phyloP scores from a whole-genome alignment of 768 basidiomycete species.

The Tricholoma terreum region DNA sequence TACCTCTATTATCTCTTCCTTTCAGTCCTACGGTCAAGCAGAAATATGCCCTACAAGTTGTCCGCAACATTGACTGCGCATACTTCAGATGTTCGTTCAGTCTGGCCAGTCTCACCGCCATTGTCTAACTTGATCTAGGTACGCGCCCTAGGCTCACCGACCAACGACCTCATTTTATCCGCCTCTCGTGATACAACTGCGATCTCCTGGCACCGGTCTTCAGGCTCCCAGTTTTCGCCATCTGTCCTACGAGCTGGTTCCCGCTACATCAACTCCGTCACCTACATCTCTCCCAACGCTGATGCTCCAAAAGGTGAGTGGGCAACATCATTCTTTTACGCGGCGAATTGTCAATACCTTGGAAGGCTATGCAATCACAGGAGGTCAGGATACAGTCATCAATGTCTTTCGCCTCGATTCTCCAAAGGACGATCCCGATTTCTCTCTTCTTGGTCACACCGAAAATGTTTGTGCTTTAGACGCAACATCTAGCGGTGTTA shows the following conservation, averaged over 20 bases:
- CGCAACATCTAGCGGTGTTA: slow-evolving; percentile 61
- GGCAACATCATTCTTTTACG: slow-evolving; percentile 13
- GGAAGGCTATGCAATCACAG: slow-evolving; percentile 80
- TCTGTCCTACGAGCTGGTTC: slow-evolving; percentile 61
- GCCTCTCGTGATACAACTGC: slow-evolving; percentile 91
- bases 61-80: slow-evolving; percentile 71
- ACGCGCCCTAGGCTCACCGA: slow-evolving; percentile 75
- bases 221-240: slow-evolving; percentile 49
- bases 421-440: slow-evolving; percentile 68
- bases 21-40: not conserved
- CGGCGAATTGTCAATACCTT: slow-evolving; percentile 18
- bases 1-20: slow-evolving; percentile 9
- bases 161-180: slow-evolving; percentile 76
- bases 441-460: slow-evolving; percentile 83
- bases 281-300: slow-evolving; percentile 67
- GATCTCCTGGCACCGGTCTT: slow-evolving; percentile 72
- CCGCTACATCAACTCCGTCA: slow-evolving; percentile 78
- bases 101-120: slow-evolving; percentile 7
- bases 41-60: slow-evolving; percentile 67
- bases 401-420: slow-evolving; percentile 70
- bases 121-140: slow-evolving; percentile 51
- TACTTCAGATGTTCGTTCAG: slow-evolving; percentile 64
- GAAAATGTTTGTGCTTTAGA: slow-evolving; percentile 89
- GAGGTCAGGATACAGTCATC: slow-evolving; percentile 86
- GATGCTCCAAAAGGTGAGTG: slow-evolving; percentile 67